These are phyloP conservation scores for Mucor sp. DNA, from an alignment of 371 early-diverging fungal species.

Conservation along the genomic window DNA sequence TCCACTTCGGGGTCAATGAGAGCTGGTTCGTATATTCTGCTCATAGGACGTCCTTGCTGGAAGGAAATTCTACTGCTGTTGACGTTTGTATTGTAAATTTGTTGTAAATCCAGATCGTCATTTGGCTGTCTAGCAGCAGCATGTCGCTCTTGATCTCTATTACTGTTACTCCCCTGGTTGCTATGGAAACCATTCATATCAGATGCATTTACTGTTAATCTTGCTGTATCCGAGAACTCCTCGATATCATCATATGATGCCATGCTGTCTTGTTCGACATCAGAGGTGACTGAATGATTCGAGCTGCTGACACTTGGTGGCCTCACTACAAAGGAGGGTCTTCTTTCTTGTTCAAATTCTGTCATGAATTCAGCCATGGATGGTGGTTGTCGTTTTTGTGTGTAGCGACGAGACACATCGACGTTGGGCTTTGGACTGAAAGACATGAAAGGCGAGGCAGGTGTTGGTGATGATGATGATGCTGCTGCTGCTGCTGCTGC, in stretches of 20 bases:
- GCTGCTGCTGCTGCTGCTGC: neutral
- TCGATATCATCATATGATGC: constrained; percentile 22
- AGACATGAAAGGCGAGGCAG: constrained; percentile 12
- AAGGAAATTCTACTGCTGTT: constrained; percentile 1
- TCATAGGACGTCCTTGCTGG: constrained; percentile 6
- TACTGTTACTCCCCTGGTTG: neutral
- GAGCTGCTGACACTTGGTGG: neutral
- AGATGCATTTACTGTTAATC: constrained; percentile 38
- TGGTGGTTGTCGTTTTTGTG: constrained; percentile 17
- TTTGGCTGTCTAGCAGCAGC: neutral
- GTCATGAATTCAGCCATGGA: constrained; percentile 23
- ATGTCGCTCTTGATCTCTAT: neutral
- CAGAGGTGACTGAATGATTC: neutral
- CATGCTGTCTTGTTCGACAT: neutral
- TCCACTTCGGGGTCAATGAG: constrained; percentile 22
- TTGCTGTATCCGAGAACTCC: constrained; percentile 44
- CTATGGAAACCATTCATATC: constrained; percentile 12
- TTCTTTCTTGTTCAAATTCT: constrained; percentile 28
- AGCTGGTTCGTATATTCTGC: constrained; percentile 26
- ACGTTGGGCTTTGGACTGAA: constrained; percentile 10
- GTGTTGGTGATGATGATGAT: too few species aligned
- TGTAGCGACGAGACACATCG: constrained; percentile 15
- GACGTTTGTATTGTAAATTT: neutral
- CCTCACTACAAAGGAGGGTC: neutral
- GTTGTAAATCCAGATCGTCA: neutral